Evolutionary conservation across 768 basidiomycete genomes (phyloP).

Genomic region (Sporobolomyces roseus): DNA sequence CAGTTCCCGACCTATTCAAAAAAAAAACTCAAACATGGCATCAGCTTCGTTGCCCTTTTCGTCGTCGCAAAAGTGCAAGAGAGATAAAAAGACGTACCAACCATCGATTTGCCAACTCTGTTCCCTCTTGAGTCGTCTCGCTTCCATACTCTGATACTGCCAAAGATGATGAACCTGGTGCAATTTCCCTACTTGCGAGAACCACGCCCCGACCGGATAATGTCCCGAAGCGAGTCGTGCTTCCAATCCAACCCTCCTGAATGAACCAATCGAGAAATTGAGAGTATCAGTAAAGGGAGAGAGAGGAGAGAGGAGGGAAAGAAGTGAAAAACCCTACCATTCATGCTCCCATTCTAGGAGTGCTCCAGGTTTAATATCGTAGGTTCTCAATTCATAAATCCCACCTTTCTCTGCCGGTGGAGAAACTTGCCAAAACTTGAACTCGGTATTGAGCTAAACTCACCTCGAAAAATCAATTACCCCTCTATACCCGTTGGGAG

Average conservation of each 20-base stretch:
- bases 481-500: not conserved
- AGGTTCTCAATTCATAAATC: constrained; percentile 86
- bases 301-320: not conserved
- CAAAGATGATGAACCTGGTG: constrained; percentile 85
- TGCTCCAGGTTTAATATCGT: constrained; percentile 75
- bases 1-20: constrained; percentile 28
- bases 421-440: constrained; percentile 87
- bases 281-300: not conserved
- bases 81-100: constrained; percentile 86
- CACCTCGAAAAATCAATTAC: too few species aligned
- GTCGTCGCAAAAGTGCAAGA: too few species aligned
- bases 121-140: constrained; percentile 12
- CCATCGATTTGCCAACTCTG: constrained; percentile 89
- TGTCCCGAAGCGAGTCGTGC: constrained; percentile 78
- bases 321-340: constrained; percentile 57
- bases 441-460: constrained; percentile 63
- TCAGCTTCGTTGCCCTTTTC: too few species aligned
- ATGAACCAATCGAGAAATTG: not conserved
- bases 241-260: constrained; percentile 87
- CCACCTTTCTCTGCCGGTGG: constrained; percentile 78
- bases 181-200: constrained; percentile 54
- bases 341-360: constrained; percentile 91
- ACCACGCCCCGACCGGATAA: constrained; percentile 83
- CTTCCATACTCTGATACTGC: constrained; percentile 77
- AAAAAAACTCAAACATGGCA: too few species aligned